Base-by-base conservation (phyloP, 441 rosid genomes). In the Oxalis stricta region DNA sequence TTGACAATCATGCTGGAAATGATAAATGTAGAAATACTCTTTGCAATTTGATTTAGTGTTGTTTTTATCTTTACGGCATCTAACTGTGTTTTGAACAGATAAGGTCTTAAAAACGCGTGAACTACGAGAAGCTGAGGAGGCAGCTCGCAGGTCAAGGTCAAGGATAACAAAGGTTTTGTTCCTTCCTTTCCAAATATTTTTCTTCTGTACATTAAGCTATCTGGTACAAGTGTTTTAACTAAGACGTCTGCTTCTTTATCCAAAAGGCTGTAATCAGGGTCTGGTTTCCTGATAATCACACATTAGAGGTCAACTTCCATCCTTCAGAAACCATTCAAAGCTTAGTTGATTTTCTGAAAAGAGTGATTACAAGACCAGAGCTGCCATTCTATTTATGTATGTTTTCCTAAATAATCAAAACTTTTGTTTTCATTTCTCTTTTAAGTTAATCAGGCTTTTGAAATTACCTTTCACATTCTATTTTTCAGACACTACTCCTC, bases 281-380 rank as follows among this genome's bases (percentile, higher is more conserved):
- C 52, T 93, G 85, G 11, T 91, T 86, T 68, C 95, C 99, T 26
- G 96, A 91, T 61, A 75, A 79, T 50, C 61, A 61, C 40, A 82
- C 83, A 9, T 54, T 82, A 36, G 94, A 82, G 63, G 82, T 63
- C 45, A 71, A 66, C 37, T 82, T 82, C 58, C 84, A 79, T 74
- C 77, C 85, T 0, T 74, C 83, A 4, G 88, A 91, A 45, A 81
- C 72, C 55, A 50, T 91, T 40, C 85, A 81, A 63, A 61, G 79
- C 60, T 70, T 91, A 56, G 43, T 72, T 48, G 93, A 81, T 72
- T 77, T 91, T 58, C 74, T 91, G 22, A 44, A 7, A 31, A 70
- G 68, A 67, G 91, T 63, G 58, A 28, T 79, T 50, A 63, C 95
- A 19, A 69, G 33, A 18, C 83, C 93, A 14, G 84, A 74, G 48